Base-by-base conservation (phyloP, 345 rosid species). In the Eucalyptus dawsonii region DNA sequence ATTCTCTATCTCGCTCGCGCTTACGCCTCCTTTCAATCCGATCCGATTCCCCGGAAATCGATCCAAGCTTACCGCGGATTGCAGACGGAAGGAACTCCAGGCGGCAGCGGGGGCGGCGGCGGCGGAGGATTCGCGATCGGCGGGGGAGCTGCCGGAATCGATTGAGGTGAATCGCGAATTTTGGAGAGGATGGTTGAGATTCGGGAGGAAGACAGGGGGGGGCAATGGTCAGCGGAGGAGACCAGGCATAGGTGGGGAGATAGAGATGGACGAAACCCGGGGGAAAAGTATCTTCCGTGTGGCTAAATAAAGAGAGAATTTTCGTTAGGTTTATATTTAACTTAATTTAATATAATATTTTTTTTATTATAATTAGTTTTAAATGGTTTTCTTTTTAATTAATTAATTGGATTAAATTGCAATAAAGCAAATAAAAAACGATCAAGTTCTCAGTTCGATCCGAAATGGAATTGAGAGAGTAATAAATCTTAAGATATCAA, bases 251-350 rank as follows among this genome's bases (percentile, higher is more conserved):
- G 85, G 27, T 37, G 13, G 85, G 69, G 8, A 53, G 85, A 40
- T 76, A 76, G 85, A 22, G 47, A 76, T 11, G 85, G 44, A 76
- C 13, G 85, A 40, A 76, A 76, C 85, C 85, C 85, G 47, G 85
- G 85, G 47, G 83, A 37, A 37, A 40, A 40, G 47, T 40, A 76
- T 76, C 85, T 40, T 24, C 85, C 85, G 47, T 22, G 47, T 76
- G 85, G 85, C 85, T 76, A 76, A 76, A 76, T 76, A 76, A 76
- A 76, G 85, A 76, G 83, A 40, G 85, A 76, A 21, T 37, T 76
- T 21, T 76, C 85, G 7, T 14, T 76, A 40, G 83, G 83, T 76
- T 76, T 37, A 21, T 65, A 69, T 69, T 34, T 69, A 34, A 69
- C 37, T 10, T 56, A 4, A 56, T 10, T 24, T 10, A 24, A 53